Evolutionary conservation across 1,284 basidiomycete genomes (phyloP), one percentile per base, ranked within the genome.

Genomic region (Malassezia globosa): DNA sequence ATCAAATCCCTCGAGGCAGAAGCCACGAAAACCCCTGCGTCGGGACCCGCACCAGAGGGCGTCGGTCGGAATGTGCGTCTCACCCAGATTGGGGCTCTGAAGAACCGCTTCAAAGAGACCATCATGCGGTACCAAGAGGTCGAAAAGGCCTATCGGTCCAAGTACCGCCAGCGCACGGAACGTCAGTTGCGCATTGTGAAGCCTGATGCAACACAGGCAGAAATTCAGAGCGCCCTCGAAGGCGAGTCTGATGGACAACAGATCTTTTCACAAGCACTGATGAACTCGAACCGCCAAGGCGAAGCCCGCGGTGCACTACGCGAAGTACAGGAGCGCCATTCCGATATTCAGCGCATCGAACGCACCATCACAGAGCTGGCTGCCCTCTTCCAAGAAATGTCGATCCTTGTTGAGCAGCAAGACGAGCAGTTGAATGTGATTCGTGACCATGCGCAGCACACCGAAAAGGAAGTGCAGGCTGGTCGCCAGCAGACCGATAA

Each of bases 161-260:
- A 87, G 76, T 89, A 94, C 75, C 87, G 87, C 74, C 86, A 90
- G 72, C 79, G 89, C 37, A 82, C 92, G 76, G 90, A 92, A 75
- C 80, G 94, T 56, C 94, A 97, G 75, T 92, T 84, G 77, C 87
- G 83, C 75, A 97, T 97, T 81, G 73, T 72, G 56, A 92, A 94
- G 75, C 87, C 87, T 6, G 82, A 89, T 64, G 88, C 88, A 2
- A 83, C 86, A 13, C 79, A 80, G 4, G 82, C 87, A 50, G 88
- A 95, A 72, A 77, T 95, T 48, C 75, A 77, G 40, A 80, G 71
- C 19, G 73, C 82, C 5, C 81, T 87, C n/a, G 80, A 85, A 21
- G 77, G 78, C 54, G 85, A 90, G 68, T 80, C 82, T 49, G 81
- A 82, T 49, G 68, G 67, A 4, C 53, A 56, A 38, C 83, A 87